phyloP scores from a whole-genome alignment of 1,284 basidiomycete genomes.

The Malassezia japonica region DNA sequence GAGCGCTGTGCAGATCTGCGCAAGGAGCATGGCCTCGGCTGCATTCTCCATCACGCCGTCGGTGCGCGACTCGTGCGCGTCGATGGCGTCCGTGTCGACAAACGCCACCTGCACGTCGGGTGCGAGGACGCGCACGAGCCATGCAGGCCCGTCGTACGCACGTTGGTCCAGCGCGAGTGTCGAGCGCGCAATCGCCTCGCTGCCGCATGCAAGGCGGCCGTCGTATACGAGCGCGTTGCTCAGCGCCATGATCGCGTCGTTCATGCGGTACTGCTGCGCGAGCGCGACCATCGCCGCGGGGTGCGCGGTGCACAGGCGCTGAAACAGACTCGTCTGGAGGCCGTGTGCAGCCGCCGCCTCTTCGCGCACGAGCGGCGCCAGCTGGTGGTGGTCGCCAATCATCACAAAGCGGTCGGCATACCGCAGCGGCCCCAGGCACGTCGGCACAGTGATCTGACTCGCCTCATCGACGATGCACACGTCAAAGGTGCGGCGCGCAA shows the following conservation, averaged over 20 bases:
- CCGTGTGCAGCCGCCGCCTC: constrained; percentile 62
- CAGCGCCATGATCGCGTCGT: constrained; percentile 84
- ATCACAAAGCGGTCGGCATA: constrained; percentile 84
- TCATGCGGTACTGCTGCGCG: constrained; percentile 88
- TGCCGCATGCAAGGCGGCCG: constrained; percentile 69
- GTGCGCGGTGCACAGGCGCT: constrained; percentile 72
- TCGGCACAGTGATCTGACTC: constrained; percentile 91
- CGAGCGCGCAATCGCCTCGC: constrained; percentile 59
- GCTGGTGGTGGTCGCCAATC: constrained; percentile 92
- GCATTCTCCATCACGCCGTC: constrained; percentile 82
- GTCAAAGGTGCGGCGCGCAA: constrained; percentile 70
- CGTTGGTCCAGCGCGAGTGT: constrained; percentile 56
- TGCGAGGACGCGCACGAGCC: constrained; percentile 62
- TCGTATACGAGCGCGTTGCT: constrained; percentile 83
- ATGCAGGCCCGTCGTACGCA: constrained; percentile 48
- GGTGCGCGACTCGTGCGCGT: constrained; percentile 64
- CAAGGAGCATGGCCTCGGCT: constrained; percentile 59
- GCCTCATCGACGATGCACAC: constrained; percentile 98
- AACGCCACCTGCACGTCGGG: constrained; percentile 76
- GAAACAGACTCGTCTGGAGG: constrained; percentile 80
- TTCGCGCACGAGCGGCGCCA: constrained; percentile 75
- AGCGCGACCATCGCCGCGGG: constrained; percentile 73
- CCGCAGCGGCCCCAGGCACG: constrained; percentile 82
- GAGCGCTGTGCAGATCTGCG: constrained; percentile 61
- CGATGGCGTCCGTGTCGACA: constrained; percentile 69